These are phyloP conservation scores for Tephrocybe sp. DNA, from an alignment of 768 basidiomycete genomes.

Conservation along the genomic window DNA sequence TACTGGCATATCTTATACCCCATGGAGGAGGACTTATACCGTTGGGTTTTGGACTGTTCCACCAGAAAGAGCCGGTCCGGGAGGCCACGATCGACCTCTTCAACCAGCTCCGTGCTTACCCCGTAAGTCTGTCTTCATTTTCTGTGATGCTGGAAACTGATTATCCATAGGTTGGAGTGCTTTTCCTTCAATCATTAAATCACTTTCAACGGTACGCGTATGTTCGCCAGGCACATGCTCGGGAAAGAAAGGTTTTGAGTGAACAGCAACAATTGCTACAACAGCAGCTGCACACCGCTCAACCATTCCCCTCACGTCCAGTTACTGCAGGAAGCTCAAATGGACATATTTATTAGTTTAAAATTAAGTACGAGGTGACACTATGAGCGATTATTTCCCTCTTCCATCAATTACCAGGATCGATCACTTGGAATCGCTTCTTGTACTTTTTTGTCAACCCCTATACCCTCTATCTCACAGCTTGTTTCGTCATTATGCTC, in stretches of 20 bases:
- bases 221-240: conserved; percentile 73
- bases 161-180: conserved; percentile 62
- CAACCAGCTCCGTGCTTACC: conserved; percentile 70
- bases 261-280: conserved; percentile 28
- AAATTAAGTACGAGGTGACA: too few species aligned
- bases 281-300: conserved; percentile 15
- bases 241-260: conserved; percentile 38
- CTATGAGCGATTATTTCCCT: too few species aligned
- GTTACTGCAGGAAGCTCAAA: conserved; percentile 31
- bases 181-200: conserved; percentile 77
- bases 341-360: conserved; percentile 10
- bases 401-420: too few species aligned
- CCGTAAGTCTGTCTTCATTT: conserved; percentile 47
- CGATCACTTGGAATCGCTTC: too few species aligned
- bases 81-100: conserved; percentile 83
- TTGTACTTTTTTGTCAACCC: too few species aligned
- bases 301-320: conserved; percentile 21
- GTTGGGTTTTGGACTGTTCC: conserved; percentile 88
- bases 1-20: conserved; percentile 74
- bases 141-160: conserved; percentile 4
- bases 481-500: too few species aligned
- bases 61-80: conserved; percentile 74
- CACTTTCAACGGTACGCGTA: conserved; percentile 90
- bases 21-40: conserved; percentile 82
- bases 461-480: too few species aligned